Evolutionary conservation across 73 alveolate genomes (phyloP).

Genomic region (Breviolum minutum): DNA sequence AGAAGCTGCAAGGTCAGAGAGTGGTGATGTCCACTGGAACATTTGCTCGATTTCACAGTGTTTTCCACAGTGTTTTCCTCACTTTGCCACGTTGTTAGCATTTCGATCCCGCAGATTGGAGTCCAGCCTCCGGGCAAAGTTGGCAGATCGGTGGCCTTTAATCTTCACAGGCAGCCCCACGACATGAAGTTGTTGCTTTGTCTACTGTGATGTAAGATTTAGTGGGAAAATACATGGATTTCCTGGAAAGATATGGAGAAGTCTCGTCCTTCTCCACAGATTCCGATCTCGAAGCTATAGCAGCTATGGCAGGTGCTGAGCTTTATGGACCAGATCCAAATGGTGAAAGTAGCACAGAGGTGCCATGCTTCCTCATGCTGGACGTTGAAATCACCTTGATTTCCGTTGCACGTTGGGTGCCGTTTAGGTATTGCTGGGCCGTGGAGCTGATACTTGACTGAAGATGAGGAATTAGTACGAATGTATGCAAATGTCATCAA

Average conservation of each 20-base stretch:
- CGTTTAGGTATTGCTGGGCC: slow-evolving; percentile 68
- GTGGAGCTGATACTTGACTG: slow-evolving; percentile 32
- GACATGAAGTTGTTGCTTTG: background rate
- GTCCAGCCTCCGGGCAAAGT: slow-evolving; percentile 25
- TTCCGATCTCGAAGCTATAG: background rate
- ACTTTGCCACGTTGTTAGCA: background rate
- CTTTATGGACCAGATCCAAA: slow-evolving; percentile 84
- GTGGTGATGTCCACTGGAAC: background rate
- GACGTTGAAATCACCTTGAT: background rate
- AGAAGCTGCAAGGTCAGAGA: slow-evolving; percentile 13
- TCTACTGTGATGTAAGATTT: background rate
- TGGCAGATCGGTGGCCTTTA: slow-evolving; percentile 47
- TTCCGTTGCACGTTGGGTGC: background rate
- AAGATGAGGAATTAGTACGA: too few relatives aligned
- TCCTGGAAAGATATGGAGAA: background rate
- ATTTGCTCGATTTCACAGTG: too few relatives aligned
- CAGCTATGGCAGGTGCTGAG: slow-evolving; percentile 22
- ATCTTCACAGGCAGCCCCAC: slow-evolving; percentile 23
- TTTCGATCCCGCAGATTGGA: slow-evolving; percentile 30
- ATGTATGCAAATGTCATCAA: background rate
- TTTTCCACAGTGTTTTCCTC: background rate
- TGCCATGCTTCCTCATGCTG: background rate
- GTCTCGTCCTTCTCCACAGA: background rate
- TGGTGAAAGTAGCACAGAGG: slow-evolving; percentile 68
- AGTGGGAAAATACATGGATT: background rate